A percentile compares a stretch with the other conserved stretches of the same genome.
Evolutionary conservation across 2,329 filamentous ascomycete genomes (phyloP).

Genomic region (Apiospora rasikravindrae): DNA sequence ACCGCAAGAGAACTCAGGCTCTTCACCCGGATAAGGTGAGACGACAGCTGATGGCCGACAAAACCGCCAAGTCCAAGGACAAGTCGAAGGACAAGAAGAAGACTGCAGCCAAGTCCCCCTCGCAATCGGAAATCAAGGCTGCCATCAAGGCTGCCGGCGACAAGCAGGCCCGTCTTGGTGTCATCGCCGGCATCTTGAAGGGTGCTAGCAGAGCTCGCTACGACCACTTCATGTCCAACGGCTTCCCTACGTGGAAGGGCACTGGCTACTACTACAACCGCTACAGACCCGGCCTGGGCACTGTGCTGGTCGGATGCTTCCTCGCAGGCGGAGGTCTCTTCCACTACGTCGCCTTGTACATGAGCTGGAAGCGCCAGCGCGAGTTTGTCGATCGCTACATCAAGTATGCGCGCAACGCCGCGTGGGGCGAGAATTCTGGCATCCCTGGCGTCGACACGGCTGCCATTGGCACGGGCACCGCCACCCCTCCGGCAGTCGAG

Average conservation of each 20-base stretch:
- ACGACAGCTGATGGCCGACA: conserved; percentile 77
- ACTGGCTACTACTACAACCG: conserved; percentile 98
- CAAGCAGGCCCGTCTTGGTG: conserved; percentile 80
- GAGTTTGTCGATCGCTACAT: conserved; percentile 94
- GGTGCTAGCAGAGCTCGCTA: conserved; percentile 84
- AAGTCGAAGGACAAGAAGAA: conserved; percentile 55
- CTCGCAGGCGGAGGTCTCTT: conserved; percentile 81
- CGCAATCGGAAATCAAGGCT: conserved; percentile 74
- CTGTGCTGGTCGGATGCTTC: conserved; percentile 82
- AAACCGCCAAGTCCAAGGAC: conserved; percentile 58
- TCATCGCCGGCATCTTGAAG: conserved; percentile 85
- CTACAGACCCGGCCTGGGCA: conserved; percentile 87
- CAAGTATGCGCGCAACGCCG: conserved; percentile 82
- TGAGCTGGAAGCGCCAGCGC: conserved; percentile 87
- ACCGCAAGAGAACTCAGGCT: conserved; percentile 82
- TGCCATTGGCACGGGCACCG: conserved; percentile 47
- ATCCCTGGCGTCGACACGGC: conserved; percentile 69
- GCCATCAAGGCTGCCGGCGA: conserved; percentile 83
- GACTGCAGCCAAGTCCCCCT: conserved; percentile 68
- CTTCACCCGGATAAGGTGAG: conserved; percentile 97
- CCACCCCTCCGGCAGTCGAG: conserved; percentile 50
- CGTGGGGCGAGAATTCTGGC: conserved; percentile 83
- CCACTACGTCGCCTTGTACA: conserved; percentile 84
- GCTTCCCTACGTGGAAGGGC: conserved; percentile 95
- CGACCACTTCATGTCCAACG: conserved; percentile 90